These are phyloP conservation scores for Leptographium lundbergii DNA, from an alignment of 2,329 filamentous ascomycete genomes.

Conservation along the genomic window DNA sequence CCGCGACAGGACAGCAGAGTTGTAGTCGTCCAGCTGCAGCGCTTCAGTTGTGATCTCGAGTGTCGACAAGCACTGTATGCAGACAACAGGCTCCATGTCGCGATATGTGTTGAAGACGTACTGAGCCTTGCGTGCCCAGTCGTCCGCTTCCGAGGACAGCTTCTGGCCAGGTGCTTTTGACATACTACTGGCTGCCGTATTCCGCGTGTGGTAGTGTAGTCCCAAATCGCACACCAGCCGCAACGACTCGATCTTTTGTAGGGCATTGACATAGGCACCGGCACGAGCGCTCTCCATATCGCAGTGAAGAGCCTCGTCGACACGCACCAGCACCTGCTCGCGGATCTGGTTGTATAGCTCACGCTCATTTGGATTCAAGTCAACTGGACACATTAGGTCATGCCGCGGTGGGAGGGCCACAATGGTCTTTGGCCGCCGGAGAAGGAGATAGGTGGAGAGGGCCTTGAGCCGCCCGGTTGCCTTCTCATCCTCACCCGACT, in stretches of 20 bases:
- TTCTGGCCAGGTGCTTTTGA: too few relatives aligned
- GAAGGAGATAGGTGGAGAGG: constrained; percentile 23
- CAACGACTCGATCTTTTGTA: constrained; percentile 32
- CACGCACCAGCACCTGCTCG: constrained; percentile 15
- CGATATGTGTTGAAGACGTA: constrained; percentile 20
- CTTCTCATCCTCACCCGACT: constrained; percentile 21
- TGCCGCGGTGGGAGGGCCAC: constrained; percentile 24
- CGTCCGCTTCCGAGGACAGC: too few relatives aligned
- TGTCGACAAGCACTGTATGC: constrained; percentile 16
- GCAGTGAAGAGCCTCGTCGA: constrained; percentile 21
- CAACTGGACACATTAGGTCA: constrained; percentile 22
- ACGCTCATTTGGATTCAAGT: constrained; percentile 24
- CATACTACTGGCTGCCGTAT: background rate
- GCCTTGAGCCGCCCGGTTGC: constrained; percentile 26
- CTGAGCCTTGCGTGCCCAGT: constrained; percentile 14
- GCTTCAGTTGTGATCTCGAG: too few relatives aligned
- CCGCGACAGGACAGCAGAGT: too few relatives aligned
- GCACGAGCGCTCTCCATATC: constrained; percentile 6
- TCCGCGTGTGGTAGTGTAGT: constrained; percentile 21
- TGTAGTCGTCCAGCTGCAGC: too few relatives aligned
- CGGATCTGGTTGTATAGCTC: constrained; percentile 21
- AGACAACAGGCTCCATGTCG: constrained; percentile 16
- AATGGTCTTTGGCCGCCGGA: constrained; percentile 25
- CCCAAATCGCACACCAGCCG: constrained; percentile 34
- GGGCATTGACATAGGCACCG: constrained; percentile 24